Percentiles rank a stretch among this genome's conserved stretches.
phyloP scores from a whole-genome alignment of 1,139 yeast genomes.

The Magnusiomyces fungicola region DNA sequence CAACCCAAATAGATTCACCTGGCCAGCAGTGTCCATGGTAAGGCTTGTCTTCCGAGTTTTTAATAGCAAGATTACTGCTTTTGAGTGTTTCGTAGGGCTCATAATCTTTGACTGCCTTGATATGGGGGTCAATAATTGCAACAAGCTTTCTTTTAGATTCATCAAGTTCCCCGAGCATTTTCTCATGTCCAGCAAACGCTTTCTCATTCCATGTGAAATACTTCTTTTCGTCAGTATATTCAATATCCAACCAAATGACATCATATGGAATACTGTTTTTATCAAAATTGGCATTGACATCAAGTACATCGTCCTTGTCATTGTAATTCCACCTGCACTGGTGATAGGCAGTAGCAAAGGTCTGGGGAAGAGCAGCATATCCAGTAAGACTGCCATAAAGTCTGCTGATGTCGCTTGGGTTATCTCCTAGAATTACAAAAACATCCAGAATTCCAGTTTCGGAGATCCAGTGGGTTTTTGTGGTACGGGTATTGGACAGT shows the following conservation, averaged over 20 bases:
- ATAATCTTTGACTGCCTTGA: constrained; percentile 55
- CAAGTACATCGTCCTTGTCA: constrained; percentile 74
- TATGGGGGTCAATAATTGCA: constrained; percentile 85
- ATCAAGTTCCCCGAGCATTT: constrained; percentile 57
- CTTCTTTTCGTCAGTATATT: constrained; percentile 76
- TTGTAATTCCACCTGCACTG: constrained; percentile 98
- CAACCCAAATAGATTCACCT: constrained; percentile 92
- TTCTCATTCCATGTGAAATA: constrained; percentile 86
- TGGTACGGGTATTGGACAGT: constrained; percentile 14
- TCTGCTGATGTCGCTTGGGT: constrained; percentile 52
- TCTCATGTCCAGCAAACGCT: constrained; percentile 64
- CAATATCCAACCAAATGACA: constrained; percentile 92
- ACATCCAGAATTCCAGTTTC: constrained; percentile 82
- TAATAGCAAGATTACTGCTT: constrained; percentile 37
- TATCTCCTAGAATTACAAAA: constrained; percentile 55
- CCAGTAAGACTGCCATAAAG: constrained; percentile 76
- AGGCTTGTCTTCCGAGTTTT: constrained; percentile 42
- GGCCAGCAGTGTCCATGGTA: constrained; percentile 97
- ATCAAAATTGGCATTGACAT: constrained; percentile 65
- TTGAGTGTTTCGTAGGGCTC: constrained; percentile 50
- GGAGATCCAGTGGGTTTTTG: constrained; percentile 80
- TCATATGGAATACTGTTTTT: constrained; percentile 74
- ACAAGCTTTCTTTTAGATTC: constrained; percentile 74
- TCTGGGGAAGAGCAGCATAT: constrained; percentile 61
- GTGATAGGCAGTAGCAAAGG: constrained; percentile 82